Conservation (phyloP, 106 monocot species). For the Platanthera zijinensis region DNA sequence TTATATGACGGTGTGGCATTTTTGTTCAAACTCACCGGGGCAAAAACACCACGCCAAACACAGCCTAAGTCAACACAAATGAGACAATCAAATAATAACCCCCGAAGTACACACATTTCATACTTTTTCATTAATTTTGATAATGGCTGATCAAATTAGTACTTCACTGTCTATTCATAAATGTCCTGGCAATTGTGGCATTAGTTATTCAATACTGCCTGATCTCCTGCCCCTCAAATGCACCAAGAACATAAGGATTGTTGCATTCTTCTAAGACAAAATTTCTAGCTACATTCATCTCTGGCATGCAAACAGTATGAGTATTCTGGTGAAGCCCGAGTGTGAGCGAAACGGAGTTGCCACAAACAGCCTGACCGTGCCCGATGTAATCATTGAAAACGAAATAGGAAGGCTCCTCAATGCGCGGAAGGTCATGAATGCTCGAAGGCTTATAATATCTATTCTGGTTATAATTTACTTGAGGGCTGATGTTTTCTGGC, state of each 20-base stretch:
- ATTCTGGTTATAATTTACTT: too few species aligned
- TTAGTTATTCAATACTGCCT: conserved; percentile 14
- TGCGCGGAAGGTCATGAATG: conserved; percentile 15
- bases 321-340: conserved; percentile 62
- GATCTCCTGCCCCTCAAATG: conserved; percentile 30
- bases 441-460: too few species aligned
- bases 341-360: conserved; percentile 42
- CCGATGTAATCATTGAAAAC: conserved; percentile 11
- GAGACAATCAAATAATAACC: too few species aligned
- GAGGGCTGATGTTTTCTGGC: neutral
- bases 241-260: conserved; percentile 29
- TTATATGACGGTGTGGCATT: too few species aligned
- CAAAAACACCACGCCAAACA: too few species aligned
- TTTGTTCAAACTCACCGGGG: too few species aligned
- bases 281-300: conserved; percentile 37
- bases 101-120: too few species aligned
- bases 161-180: too few species aligned
- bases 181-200: too few species aligned
- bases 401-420: conserved; percentile 28
- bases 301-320: conserved; percentile 19
- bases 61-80: too few species aligned
- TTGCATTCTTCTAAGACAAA: conserved; percentile 63
- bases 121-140: too few species aligned
- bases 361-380: neutral
- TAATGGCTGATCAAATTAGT: too few species aligned